Base-by-base conservation (phyloP, 2,329 filamentous ascomycete species). In the Berkeleyomyces rouxiae region DNA sequence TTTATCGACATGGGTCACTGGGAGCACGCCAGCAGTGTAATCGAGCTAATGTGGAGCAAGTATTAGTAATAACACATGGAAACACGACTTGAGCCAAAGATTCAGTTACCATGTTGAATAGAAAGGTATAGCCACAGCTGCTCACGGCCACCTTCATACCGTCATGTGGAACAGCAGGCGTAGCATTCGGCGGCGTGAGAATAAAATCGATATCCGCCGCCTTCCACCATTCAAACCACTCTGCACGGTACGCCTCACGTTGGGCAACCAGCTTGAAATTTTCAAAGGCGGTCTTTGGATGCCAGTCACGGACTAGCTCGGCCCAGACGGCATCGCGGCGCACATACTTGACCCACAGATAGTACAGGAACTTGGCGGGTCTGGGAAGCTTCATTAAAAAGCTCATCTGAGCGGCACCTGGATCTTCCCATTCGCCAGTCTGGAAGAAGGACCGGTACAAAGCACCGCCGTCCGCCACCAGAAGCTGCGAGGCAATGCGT, bases 121-220 rank as follows among this genome's bases (percentile, higher is more conserved):
- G 74, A 71, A 96, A 96, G 0, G 91, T 96, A 70, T 97, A 96
- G 0, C 90, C 90, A 69, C 91, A 96, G 67, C 85, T 89, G 66
- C 86, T 87, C 53, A 93, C 84, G 2, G 89, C 89, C 68, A 92
- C 85, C 67, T 83, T 82, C 90, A 96, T 96, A 0, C 84, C 90
- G 57, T 85, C 82, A 70, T 95, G 90, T 0, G 90, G 90, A 3
- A 95, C 82, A 0, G 91, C 91, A 1, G 91, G 90, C 0, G 90
- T 95, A 0, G 91, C 90, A 71, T 96, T 96, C 0, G 86, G 90
- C n/a, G 88, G 87, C 7, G 87, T 84, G 42, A 96, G 74, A 67
- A 96, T 79, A 67, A 91, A 85, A 72, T 96, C 91, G 66, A 91
- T 75, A 57, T 83, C 77, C 44, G 81, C 79, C 9, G 79, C 75